Evolutionary conservation across 306 rosid genomes (phyloP), one percentile per base, ranked within the genome.

Genomic region (Rubus parviflorus): DNA sequence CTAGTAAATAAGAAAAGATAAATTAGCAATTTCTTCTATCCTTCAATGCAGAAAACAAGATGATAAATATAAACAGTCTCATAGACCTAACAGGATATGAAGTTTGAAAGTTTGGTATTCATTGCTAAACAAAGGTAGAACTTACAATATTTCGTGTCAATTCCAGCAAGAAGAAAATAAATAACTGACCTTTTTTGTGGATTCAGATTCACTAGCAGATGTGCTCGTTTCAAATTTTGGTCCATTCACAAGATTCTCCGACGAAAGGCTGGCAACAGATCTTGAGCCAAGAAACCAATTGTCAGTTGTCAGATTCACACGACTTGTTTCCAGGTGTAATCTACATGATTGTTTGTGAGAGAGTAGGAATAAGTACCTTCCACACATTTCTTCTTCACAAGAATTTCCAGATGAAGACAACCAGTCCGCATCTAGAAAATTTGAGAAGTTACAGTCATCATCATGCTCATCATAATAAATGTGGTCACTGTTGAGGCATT

Each of bases 341-440:
- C 41, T 38, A 58, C 73, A 46, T 35, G 47, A 45, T 48, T 63
- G 37, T 40, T 51, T 48, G n/a, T 73, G 40, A 5, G 52, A 30
- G 23, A 35, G 64, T 68, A 75, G 25, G 47, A 35, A 49, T 37
- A 78, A 83, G 77, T 85, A 92, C 99, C 99, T 86, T 80, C 80
- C 93, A 76, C 77, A 83, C 57, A 78, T 56, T 66, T 92, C 99
- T 73, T 92, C 97, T 89, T 95, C 98, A 83, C 91, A 87, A 49
- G 99, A 93, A 86, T 89, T 93, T 84, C 85, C 98, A 19, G 98
- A 91, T 15, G 98, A 86, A 73, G 99, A 92, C 79, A 91, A 85
- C 94, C 97, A 91, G 57, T 87, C 97, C 43, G 76, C 76, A 76
- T 96, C 93, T 71, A 88, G 81, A 79, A 91, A 85, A 85, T 88